Evolutionary conservation across 805 yeast species (phyloP).

Genomic region (Suhomyces sp.): DNA sequence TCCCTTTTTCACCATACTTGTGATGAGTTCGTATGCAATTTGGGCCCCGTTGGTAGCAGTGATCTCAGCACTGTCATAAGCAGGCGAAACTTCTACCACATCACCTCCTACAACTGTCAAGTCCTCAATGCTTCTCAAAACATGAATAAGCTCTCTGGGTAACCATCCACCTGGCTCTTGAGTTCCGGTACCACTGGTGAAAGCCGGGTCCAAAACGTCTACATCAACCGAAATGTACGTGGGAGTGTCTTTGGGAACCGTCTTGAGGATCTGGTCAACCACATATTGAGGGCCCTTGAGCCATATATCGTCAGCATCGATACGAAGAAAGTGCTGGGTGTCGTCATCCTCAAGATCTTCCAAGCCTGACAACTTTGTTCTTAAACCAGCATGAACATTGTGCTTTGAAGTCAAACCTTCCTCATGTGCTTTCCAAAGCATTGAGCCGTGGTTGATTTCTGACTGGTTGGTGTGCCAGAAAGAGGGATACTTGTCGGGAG

Average conservation of each 20-base stretch:
- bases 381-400: slow-evolving; percentile 72
- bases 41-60: slow-evolving; percentile 72
- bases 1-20: slow-evolving; percentile 71
- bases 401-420: slow-evolving; percentile 61
- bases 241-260: slow-evolving; percentile 62
- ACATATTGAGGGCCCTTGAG: slow-evolving; percentile 60
- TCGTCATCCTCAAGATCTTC: slow-evolving; percentile 66
- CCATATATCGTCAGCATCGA: slow-evolving; percentile 74
- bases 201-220: slow-evolving; percentile 58
- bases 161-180: slow-evolving; percentile 59
- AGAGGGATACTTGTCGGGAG: slow-evolving; percentile 67
- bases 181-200: slow-evolving; percentile 58
- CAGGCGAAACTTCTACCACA: slow-evolving; percentile 60
- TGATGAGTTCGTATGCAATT: slow-evolving; percentile 64
- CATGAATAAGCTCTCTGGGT: slow-evolving; percentile 51
- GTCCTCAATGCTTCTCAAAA: slow-evolving; percentile 43
- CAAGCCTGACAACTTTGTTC: slow-evolving; percentile 67
- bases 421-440: slow-evolving; percentile 76
- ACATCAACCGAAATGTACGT: slow-evolving; percentile 79
- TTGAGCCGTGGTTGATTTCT: slow-evolving; percentile 77
- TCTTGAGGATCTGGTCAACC: slow-evolving; percentile 46
- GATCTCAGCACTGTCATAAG: slow-evolving; percentile 61
- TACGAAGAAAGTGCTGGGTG: slow-evolving; percentile 66
- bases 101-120: slow-evolving; percentile 54
- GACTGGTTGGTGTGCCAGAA: slow-evolving; percentile 57